These are phyloP conservation scores for Eucalyptus tenuipes DNA, from an alignment of 345 rosid genomes.

Conservation along the genomic window DNA sequence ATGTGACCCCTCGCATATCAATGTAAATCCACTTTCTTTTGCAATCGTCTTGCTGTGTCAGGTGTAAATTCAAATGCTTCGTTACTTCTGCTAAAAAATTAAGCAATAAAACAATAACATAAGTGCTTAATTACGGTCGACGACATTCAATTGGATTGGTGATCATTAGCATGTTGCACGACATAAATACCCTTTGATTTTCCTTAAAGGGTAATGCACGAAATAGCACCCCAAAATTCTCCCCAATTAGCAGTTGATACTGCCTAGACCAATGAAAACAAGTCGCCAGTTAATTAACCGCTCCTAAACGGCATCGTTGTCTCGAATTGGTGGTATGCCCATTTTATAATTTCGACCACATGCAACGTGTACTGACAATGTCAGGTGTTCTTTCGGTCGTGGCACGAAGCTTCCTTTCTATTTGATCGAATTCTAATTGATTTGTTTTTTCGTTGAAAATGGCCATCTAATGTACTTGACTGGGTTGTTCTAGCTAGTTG, in stretches of 20 bases:
- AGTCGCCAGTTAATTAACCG: background rate
- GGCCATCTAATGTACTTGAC: background rate
- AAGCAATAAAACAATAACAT: accelerated
- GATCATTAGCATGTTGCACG: background rate
- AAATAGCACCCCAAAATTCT: background rate
- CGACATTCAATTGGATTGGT: background rate
- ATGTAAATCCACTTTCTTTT: too few species aligned
- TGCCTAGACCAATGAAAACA: background rate
- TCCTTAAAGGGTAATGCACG: background rate
- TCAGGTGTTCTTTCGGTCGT: background rate
- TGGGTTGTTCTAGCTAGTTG: background rate
- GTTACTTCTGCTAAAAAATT: too few species aligned
- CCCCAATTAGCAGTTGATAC: background rate
- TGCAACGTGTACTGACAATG: background rate
- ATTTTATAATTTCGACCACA: background rate
- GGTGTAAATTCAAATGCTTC: background rate
- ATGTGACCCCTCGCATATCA: accelerated
- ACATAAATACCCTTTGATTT: too few species aligned
- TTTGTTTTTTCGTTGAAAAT: background rate
- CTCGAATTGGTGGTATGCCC: background rate
- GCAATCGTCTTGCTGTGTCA: accelerated
- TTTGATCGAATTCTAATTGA: background rate
- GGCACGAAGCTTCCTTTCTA: background rate
- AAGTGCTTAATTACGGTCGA: background rate
- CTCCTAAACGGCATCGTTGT: background rate